Percentiles rank a stretch among this genome's conserved stretches.
These are phyloP conservation scores for Apiospora saccharicola DNA, from an alignment of 2,329 filamentous ascomycete genomes.

Conservation along the genomic window DNA sequence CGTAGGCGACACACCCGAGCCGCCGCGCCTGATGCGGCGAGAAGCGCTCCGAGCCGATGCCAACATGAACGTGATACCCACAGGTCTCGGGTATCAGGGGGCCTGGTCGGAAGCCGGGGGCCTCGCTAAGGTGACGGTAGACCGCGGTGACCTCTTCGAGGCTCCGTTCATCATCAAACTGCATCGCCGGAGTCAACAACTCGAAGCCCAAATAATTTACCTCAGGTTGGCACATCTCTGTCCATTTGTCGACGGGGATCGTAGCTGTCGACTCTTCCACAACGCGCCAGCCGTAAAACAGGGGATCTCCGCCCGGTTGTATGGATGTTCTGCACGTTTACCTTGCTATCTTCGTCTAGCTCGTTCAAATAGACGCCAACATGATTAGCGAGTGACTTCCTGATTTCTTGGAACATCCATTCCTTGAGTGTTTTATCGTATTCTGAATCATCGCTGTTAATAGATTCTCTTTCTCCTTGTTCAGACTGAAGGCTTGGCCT, in stretches of 20 bases:
- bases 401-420: neutral
- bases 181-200: neutral
- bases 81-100: neutral
- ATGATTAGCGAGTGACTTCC: neutral
- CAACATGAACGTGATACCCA: constrained; percentile 5
- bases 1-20: neutral
- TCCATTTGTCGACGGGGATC: neutral
- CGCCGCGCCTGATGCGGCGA: neutral
- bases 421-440: neutral
- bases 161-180: neutral
- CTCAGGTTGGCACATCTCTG: too few species aligned
- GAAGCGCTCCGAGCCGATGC: neutral
- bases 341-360: neutral
- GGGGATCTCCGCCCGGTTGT: neutral
- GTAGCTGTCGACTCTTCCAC: neutral
- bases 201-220: neutral
- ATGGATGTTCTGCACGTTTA: neutral
- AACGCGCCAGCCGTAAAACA: neutral
- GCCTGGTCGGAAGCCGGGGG: neutral
- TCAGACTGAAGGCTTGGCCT: neutral
- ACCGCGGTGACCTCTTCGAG: neutral
- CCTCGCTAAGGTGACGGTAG: neutral
- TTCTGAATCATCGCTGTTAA: neutral
- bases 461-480: neutral
- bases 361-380: neutral